phyloP scores from a whole-genome alignment of 306 rosid genomes.

The Sphenostylis stenocarpa region DNA sequence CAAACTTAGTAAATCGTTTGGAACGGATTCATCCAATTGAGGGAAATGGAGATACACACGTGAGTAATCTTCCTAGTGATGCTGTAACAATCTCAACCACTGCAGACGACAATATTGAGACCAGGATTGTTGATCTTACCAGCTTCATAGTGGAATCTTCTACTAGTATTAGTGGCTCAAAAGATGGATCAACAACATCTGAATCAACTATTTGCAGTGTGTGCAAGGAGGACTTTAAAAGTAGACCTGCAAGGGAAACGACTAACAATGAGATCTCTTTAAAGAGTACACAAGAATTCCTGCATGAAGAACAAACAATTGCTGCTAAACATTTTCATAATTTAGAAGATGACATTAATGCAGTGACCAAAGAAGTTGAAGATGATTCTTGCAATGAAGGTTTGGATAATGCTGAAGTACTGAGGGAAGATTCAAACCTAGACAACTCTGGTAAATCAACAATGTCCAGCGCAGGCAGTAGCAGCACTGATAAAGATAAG shows the following conservation, averaged over 20 bases:
- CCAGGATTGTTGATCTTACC: conserved; percentile 66
- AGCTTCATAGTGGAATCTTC: conserved; percentile 52
- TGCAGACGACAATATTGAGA: conserved; percentile 71
- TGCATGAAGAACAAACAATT: conserved; percentile 40
- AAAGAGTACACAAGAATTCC: conserved; percentile 41
- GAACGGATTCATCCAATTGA: conserved; percentile 56
- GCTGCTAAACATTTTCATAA: conserved; percentile 36
- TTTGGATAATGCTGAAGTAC: conserved; percentile 35
- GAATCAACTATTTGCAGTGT: conserved; percentile 56
- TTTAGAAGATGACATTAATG: conserved; percentile 40
- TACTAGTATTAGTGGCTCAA: conserved; percentile 54
- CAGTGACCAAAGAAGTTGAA: conserved; percentile 39
- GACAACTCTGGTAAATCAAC: conserved; percentile 41
- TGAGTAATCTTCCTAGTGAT: conserved; percentile 35
- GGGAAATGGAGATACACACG: conserved; percentile 37
- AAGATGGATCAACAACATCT: conserved; percentile 65
- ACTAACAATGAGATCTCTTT: conserved; percentile 39
- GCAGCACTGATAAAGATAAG: conserved; percentile 41
- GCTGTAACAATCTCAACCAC: conserved; percentile 38
- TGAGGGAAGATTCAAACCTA: conserved; percentile 34
- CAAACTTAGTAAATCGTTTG: conserved; percentile 31
- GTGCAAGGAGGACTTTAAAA: conserved; percentile 52
- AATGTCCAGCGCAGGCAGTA: conserved; percentile 31
- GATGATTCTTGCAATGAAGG: conserved; percentile 18
- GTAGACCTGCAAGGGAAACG: conserved; percentile 40